Evolutionary conservation across 306 rosid species (phyloP).

Genomic region (Sicyos edulis): DNA sequence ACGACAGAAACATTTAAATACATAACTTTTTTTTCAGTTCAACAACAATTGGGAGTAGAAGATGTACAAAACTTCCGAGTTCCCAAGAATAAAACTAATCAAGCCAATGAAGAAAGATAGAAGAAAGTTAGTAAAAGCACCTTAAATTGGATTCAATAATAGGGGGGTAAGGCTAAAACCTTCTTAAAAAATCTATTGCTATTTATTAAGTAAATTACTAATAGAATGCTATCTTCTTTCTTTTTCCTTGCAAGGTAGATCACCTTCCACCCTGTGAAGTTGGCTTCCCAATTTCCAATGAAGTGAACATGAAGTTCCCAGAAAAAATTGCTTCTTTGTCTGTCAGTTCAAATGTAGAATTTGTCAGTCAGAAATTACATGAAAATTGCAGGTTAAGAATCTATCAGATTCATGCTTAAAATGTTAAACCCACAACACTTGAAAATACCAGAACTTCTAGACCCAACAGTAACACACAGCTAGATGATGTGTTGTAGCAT

Average conservation of each 20-base stretch:
- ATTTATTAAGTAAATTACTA: background rate
- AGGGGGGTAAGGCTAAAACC: background rate
- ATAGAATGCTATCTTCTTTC: conserved; percentile 1
- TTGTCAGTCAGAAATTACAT: conserved; percentile 24
- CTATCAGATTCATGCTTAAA: background rate
- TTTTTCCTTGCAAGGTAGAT: background rate
- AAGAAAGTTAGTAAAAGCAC: background rate
- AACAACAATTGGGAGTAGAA: too few species aligned
- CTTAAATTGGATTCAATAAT: background rate
- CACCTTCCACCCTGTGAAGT: conserved; percentile 26
- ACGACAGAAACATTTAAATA: too few species aligned
- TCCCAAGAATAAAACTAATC: background rate
- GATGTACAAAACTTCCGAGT: background rate
- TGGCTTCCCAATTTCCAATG: conserved; percentile 42
- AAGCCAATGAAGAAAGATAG: conserved; percentile 8
- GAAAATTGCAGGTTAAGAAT: background rate
- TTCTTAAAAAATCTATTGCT: background rate
- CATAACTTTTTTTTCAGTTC: too few species aligned
- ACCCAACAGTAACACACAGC: background rate
- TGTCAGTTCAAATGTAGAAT: conserved; percentile 43
- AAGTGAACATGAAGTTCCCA: conserved; percentile 74
- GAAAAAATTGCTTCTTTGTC: conserved; percentile 70
- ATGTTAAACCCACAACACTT: background rate
- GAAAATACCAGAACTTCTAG: background rate
- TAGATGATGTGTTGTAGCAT: background rate